Percentiles rank a stretch among this genome's conserved stretches.
These are phyloP conservation scores for Corylus americana DNA, from an alignment of 306 rosid species.

Conservation along the genomic window DNA sequence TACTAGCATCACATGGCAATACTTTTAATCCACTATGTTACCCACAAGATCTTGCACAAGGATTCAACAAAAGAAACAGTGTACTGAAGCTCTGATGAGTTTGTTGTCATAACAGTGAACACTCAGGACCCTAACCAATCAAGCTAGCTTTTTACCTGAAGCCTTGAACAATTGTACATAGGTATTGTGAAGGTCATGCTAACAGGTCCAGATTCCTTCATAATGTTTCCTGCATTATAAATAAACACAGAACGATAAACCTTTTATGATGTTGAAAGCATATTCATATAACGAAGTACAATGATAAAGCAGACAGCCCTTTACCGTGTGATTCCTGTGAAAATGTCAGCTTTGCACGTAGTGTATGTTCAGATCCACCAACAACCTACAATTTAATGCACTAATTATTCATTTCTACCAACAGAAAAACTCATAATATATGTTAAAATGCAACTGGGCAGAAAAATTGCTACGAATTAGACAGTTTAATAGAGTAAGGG, in stretches of 20 bases:
- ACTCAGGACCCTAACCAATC: not conserved
- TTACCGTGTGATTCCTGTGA: constrained; percentile 82
- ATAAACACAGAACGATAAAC: constrained; percentile 12
- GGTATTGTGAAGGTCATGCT: constrained; percentile 96
- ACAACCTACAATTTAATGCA: constrained; percentile 59
- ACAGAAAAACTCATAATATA: constrained; percentile 4
- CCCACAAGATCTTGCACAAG: constrained; percentile 8
- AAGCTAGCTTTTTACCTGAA: constrained; percentile 54
- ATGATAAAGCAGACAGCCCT: constrained; percentile 15
- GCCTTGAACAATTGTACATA: constrained; percentile 86
- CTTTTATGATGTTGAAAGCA: constrained; percentile 1
- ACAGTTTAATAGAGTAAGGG: not conserved
- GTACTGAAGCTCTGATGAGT: not conserved
- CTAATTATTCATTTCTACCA: constrained; percentile 21
- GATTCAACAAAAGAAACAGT: not conserved
- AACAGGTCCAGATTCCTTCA: constrained; percentile 93
- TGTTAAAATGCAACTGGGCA: constrained; percentile 16
- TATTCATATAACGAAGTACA: not conserved
- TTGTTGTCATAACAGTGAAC: not conserved
- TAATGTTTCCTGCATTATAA: constrained; percentile 65
- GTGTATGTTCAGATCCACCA: constrained; percentile 94
- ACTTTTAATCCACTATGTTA: not conserved
- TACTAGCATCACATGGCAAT: not conserved
- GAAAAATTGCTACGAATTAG: constrained; percentile 12
- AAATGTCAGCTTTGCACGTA: constrained; percentile 80